Evolutionary conservation across 208 protist species (phyloP).

Genomic region (Acanthamoeba sp.): DNA sequence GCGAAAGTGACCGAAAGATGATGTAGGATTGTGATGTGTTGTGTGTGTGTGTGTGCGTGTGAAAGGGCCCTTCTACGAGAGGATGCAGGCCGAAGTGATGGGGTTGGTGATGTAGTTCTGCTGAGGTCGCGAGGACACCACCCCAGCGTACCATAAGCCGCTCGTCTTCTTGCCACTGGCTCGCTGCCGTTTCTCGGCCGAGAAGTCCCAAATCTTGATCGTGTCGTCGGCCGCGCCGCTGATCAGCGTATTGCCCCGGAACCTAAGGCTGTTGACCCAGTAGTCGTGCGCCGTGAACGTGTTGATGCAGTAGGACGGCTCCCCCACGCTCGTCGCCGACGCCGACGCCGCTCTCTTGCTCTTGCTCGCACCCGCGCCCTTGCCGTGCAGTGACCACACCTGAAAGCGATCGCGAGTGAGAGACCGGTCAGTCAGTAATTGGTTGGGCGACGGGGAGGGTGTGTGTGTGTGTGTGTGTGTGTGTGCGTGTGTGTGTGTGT

Average conservation of each 20-base stretch:
- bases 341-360: background rate
- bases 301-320: slow-evolving; percentile 33
- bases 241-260: slow-evolving; percentile 7
- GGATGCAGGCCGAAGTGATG: slow-evolving; percentile 39
- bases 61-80: background rate
- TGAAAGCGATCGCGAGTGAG: no score
- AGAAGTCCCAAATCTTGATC: slow-evolving; percentile 49
- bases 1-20: no score
- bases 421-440: no score
- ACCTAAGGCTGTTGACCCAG: slow-evolving; percentile 52
- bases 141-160: slow-evolving; percentile 29
- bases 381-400: slow-evolving; percentile 31
- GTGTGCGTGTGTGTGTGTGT: no score
- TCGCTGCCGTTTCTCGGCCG: background rate
- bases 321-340: background rate
- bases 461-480: no score
- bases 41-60: no score
- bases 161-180: background rate
- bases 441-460: no score
- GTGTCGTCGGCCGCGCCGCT: slow-evolving; percentile 45
- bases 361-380: background rate
- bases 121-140: slow-evolving; percentile 24
- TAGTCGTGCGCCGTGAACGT: slow-evolving; percentile 46
- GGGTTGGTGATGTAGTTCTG: slow-evolving; percentile 42
- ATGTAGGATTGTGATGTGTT: no score